Conservation (phyloP, 2,329 filamentous ascomycete species). For the Diaporthe vexans region DNA sequence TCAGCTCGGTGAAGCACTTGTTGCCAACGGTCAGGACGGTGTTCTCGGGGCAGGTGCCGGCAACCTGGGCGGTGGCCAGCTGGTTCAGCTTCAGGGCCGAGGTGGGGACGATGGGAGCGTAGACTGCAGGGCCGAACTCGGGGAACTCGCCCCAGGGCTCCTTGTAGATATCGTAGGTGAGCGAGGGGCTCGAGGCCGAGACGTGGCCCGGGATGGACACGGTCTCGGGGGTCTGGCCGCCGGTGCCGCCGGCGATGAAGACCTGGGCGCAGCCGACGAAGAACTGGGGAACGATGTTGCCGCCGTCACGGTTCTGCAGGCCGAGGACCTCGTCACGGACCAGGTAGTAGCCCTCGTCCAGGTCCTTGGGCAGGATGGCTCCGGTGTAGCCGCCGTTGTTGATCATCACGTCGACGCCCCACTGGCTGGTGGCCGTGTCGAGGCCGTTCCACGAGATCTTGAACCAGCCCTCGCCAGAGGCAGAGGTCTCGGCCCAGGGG, state of each 20-base stretch:
- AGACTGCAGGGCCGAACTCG: slow-evolving; percentile 29
- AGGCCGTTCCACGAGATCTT: slow-evolving; percentile 32
- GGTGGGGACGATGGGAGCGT: neutral
- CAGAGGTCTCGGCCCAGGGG: neutral
- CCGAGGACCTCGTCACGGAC: slow-evolving; percentile 30
- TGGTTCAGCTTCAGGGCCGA: slow-evolving; percentile 16
- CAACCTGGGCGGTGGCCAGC: neutral
- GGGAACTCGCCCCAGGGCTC: slow-evolving; percentile 28
- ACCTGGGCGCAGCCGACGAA: slow-evolving; percentile 22
- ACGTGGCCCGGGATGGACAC: slow-evolving; percentile 22
- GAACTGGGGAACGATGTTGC: slow-evolving; percentile 30
- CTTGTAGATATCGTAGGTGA: slow-evolving; percentile 29
- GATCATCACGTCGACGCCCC: slow-evolving; percentile 28
- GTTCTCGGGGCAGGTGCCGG: slow-evolving; percentile 8
- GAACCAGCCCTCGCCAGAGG: slow-evolving; percentile 20
- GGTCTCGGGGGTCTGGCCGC: slow-evolving; percentile 4
- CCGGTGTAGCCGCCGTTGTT: slow-evolving; percentile 20
- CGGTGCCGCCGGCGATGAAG: slow-evolving; percentile 19
- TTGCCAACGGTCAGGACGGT: slow-evolving; percentile 27
- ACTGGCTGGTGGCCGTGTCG: slow-evolving; percentile 7
- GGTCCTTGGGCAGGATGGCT: slow-evolving; percentile 17
- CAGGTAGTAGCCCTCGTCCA: slow-evolving; percentile 28
- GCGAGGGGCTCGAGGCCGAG: slow-evolving; percentile 7
- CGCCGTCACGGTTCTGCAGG: slow-evolving; percentile 32
- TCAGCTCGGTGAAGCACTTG: slow-evolving; percentile 26